Percentiles rank a stretch among this genome's conserved stretches.
Conservation (phyloP, 1,284 basidiomycete genomes). For the Tilletia indica region DNA sequence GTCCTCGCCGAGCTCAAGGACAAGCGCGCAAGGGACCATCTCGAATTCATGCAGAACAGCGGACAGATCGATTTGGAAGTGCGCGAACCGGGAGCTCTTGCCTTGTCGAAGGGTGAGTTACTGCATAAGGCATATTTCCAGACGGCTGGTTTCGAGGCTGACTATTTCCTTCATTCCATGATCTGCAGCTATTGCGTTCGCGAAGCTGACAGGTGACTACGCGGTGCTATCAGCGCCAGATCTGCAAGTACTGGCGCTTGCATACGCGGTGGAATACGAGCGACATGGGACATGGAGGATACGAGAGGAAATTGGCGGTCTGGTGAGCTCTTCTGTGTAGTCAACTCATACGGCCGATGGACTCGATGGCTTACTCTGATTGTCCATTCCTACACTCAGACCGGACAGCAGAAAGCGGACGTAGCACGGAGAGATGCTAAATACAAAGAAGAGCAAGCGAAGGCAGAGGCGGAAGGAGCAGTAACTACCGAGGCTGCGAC, state of each 20-base stretch:
- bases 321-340: slow-evolving; percentile 11
- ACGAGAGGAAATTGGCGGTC: slow-evolving; percentile 59
- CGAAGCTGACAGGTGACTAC: slow-evolving; percentile 96
- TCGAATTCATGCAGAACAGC: slow-evolving; percentile 41
- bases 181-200: slow-evolving; percentile 75
- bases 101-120: slow-evolving; percentile 28
- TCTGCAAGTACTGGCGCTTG: slow-evolving; percentile 84
- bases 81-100: slow-evolving; percentile 45
- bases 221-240: slow-evolving; percentile 87
- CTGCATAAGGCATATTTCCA: neutral
- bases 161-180: neutral
- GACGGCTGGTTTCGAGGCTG: too few relatives aligned
- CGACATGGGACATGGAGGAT: slow-evolving; percentile 61
- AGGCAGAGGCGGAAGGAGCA: slow-evolving; percentile 21
- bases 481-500: neutral
- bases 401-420: slow-evolving; percentile 42
- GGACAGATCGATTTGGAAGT: slow-evolving; percentile 46
- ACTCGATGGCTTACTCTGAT: neutral
- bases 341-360: neutral
- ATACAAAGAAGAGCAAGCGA: slow-evolving; percentile 15
- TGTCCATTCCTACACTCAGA: neutral
- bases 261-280: slow-evolving; percentile 71
- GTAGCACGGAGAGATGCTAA: slow-evolving; percentile 15
- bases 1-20: slow-evolving; percentile 54
- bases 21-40: slow-evolving; percentile 44